Evolutionary conservation across 306 rosid genomes (phyloP), one percentile per base, ranked within the genome.

Genomic region (Cicer judaicum): DNA sequence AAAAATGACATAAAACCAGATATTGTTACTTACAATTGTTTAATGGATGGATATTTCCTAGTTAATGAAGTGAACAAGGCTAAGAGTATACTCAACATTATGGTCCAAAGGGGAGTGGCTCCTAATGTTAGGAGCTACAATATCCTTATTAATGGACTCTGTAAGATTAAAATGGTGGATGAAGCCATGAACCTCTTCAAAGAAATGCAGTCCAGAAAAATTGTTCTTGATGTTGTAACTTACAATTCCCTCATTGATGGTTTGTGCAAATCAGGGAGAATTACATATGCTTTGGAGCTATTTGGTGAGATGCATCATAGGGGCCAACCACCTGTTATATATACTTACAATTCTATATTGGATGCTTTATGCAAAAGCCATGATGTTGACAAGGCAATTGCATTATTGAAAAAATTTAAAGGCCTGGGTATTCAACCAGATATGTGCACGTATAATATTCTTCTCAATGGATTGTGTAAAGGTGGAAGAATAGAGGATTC

Each of bases 131-230:
- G 2, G 0, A 61, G 21, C 44, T 61, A 61, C 10, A 36, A 0
- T 61, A 36, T 36, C 11, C 0, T 36, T 46, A 61, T 61, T 61
- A 36, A 36, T 34, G 67, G 67, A 13, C n/a, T 36, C n/a, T 61
- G 67, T 14, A 61, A 61, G 21, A 2, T 7, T 13, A 36, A 61
- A 13, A 34, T 13, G 67, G 18, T 62, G 10, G 47, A 62, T 7
- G 68, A 62, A 62, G 46, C 68, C 12, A 38, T 38, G 13, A 62
- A 62, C 14, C 11, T 62, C 24, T 38, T 62, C 7, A n/a, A n/a
- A 7, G 13, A 62, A 62, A 62, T 62, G 68, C 21, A 4, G 12
- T 4, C 5, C 5, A 62, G 6, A 62, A 14, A 38, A 38, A 1
- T 62, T 5, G 4, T 61, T 61, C 47, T 47, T 38, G 2, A 38